phyloP scores from a whole-genome alignment of 202 grass and related monocot species.

The Carex arenaria region DNA sequence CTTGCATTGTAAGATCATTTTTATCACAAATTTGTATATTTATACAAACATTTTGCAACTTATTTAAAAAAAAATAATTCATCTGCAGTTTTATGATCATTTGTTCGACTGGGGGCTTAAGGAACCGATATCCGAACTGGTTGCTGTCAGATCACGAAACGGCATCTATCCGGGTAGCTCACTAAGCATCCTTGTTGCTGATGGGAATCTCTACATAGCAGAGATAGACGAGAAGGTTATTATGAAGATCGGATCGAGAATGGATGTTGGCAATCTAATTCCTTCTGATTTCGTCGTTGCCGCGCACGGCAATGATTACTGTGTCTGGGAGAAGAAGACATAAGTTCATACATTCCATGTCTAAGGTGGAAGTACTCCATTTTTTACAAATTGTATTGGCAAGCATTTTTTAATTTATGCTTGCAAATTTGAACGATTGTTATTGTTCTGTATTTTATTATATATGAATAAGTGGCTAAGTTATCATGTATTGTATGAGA shows the following conservation, averaged over 20 bases:
- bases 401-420: conserved; percentile 3
- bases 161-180: conserved; percentile 49
- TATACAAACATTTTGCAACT: background rate
- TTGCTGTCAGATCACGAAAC: conserved; percentile 41
- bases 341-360: background rate
- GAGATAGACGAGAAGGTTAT: conserved; percentile 60
- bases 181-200: conserved; percentile 51
- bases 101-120: conserved; percentile 68
- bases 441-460: background rate
- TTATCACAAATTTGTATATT: too few species aligned
- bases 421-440: conserved; percentile 22
- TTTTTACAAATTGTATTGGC: conserved; percentile 11
- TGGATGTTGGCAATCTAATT: conserved; percentile 45
- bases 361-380: background rate
- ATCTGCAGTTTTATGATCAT: conserved; percentile 67
- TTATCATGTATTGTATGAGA: background rate
- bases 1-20: conserved; percentile 49
- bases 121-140: conserved; percentile 45
- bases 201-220: conserved; percentile 54
- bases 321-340: conserved; percentile 61
- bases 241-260: conserved; percentile 48
- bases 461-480: background rate
- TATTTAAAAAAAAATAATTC: background rate
- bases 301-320: conserved; percentile 57
- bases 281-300: conserved; percentile 46